A percentile compares a stretch with the other conserved stretches of the same genome.
phyloP scores from a whole-genome alignment of 805 yeast genomes.

The Danielozyma ontarioensis region DNA sequence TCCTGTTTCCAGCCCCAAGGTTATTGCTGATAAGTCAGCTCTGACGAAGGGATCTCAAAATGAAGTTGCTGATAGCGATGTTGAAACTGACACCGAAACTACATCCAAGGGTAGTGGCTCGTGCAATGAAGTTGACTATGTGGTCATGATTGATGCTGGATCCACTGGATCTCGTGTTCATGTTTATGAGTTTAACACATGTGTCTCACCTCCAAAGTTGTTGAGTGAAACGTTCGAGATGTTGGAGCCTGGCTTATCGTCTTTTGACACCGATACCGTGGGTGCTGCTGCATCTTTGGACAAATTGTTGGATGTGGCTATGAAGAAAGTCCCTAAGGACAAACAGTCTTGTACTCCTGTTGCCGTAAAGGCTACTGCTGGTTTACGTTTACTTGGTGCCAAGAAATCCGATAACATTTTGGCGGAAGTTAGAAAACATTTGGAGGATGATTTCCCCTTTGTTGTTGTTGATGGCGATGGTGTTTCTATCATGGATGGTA shows the following conservation, averaged over 20 bases:
- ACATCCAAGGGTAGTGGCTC: no score
- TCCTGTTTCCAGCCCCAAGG: conserved; percentile 9
- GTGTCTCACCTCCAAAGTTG: conserved; percentile 77
- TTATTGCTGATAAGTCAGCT: conserved; percentile 21
- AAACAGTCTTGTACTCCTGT: conserved; percentile 82
- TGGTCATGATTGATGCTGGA: conserved; percentile 96
- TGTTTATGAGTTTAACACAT: conserved; percentile 85
- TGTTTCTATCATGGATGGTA: conserved; percentile 89
- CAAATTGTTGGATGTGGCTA: conserved; percentile 70
- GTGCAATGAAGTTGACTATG: no score
- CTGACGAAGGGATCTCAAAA: background rate
- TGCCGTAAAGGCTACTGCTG: conserved; percentile 98
- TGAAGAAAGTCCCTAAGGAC: conserved; percentile 68
- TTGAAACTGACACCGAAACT: conserved; percentile 2
- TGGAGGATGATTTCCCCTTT: conserved; percentile 82
- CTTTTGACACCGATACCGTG: conserved; percentile 69
- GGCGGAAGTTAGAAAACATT: conserved; percentile 67
- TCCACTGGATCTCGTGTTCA: conserved; percentile 97
- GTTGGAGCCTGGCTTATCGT: conserved; percentile 89
- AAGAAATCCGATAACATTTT: conserved; percentile 68
- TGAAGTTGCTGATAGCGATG: conserved; percentile 1
- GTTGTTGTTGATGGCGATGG: conserved; percentile 87
- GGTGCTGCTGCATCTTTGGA: conserved; percentile 93
- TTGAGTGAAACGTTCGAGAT: conserved; percentile 77
- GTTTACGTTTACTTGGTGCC: conserved; percentile 79